Evolutionary conservation across 495 filamentous ascomycete genomes (phyloP), one percentile per base, ranked within the genome.

Genomic region (Cladorrhinum samala): DNA sequence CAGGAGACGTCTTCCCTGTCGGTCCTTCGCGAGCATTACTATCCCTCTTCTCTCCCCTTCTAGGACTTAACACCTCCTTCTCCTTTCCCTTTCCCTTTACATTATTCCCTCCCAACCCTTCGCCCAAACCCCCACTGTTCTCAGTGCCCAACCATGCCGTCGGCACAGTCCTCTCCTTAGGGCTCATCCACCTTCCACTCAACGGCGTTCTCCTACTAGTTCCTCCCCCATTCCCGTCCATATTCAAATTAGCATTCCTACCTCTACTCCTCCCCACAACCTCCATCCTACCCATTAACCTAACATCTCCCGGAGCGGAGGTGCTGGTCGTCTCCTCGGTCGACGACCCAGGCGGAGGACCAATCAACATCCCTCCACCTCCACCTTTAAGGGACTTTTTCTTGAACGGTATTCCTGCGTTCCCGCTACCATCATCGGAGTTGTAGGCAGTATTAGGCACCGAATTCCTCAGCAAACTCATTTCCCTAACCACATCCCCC

Each of bases 401-500:
- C 45, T 47, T 47, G n/a, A 47, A 47, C 9, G 21, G 27, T 8
- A 16, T 39, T 23, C 36, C 36, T 56, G 8, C 58, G 58, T 16
- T 45, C 57, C n/a, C 63, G 7, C 44, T 53, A 7, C 72, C 74
- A 11, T 70, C 70, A 9, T 63, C 70, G 5, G 71, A 74, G 42
- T 73, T 73, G 16, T 61, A 56, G 2, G 56, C 60, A 30, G 72
- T 71, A 19, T 66, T 70, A 0, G 74, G 66, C 20, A 56, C 65
- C 14, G 64, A 58, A 25, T 57, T 69, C 48, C 78, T 65, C 67
- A 84, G 65, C 16, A 83, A 84, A 60, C 87, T 86, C 56, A 94
- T 84, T 70, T 96, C 91, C 50, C 83, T 87, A 50, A 93, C 77
- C 20, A 96, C 82, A 51, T 94, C 88, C 1, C 84, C 80, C 62